These are phyloP conservation scores for Hypoxylon sp. DNA, from an alignment of 2,329 filamentous ascomycete species.

Conservation along the genomic window DNA sequence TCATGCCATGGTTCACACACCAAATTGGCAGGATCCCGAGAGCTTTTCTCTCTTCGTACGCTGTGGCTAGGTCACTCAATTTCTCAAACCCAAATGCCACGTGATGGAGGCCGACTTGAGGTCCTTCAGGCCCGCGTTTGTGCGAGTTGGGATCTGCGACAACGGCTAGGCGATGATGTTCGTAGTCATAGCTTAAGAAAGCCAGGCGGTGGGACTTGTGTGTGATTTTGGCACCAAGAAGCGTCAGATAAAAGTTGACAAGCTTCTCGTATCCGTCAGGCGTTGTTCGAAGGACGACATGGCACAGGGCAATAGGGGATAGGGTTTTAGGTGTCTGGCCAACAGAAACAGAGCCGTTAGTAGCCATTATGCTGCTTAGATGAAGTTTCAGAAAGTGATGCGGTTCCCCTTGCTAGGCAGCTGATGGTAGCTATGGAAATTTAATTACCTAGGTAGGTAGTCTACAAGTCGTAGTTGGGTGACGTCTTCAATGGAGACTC, in stretches of 20 bases:
- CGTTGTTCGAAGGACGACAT: slow-evolving; percentile 28
- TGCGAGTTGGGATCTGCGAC: slow-evolving; percentile 17
- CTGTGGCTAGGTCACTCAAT: slow-evolving; percentile 15
- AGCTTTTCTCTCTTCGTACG: slow-evolving; percentile 31
- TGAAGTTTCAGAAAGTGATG: background rate
- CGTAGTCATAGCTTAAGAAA: slow-evolving; percentile 31
- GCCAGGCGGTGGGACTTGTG: slow-evolving; percentile 25
- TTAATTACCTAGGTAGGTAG: background rate
- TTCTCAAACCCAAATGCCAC: slow-evolving; percentile 29
- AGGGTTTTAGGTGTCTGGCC: slow-evolving; percentile 15
- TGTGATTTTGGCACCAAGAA: slow-evolving; percentile 24
- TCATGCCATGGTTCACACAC: slow-evolving; percentile 32
- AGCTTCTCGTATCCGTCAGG: slow-evolving; percentile 23
- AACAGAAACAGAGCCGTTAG: slow-evolving; percentile 7
- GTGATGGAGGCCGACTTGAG: slow-evolving; percentile 31
- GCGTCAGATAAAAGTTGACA: slow-evolving; percentile 24
- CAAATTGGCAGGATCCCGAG: slow-evolving; percentile 17
- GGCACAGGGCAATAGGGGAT: slow-evolving; percentile 26
- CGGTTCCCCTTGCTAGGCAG: background rate
- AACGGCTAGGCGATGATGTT: slow-evolving; percentile 30
- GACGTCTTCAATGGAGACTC: background rate
- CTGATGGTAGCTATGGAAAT: background rate
- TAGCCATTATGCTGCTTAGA: slow-evolving; percentile 3
- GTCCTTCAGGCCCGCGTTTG: slow-evolving; percentile 6
- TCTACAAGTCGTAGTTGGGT: too few species aligned